Base-by-base conservation (phyloP, 1,284 basidiomycete genomes). In the Gastroboletus turbinatus region DNA sequence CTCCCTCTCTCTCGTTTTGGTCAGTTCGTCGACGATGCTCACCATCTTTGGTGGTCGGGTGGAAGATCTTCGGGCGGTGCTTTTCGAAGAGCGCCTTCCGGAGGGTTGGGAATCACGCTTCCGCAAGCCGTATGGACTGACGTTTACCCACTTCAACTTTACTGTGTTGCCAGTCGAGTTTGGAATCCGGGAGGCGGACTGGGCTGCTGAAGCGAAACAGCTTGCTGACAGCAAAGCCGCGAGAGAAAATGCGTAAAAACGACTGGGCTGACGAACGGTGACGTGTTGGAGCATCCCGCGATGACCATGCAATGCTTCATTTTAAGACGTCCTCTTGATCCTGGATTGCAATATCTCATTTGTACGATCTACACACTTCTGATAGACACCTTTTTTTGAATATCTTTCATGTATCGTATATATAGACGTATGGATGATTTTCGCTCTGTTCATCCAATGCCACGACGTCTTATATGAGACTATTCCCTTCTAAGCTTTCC, bases 81-180 rank as follows among this genome's bases (percentile, higher is more conserved):
- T 91, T 36, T 67, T 77, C 4, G 84, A 91, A 42, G 88, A 91
- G 61, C 79, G 85, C 11, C 64, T 91, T 16, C 85, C 85, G 0
- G 77, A 85, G 1, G 82, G 82, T 8, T 90, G 88, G 87, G 85
- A 90, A 67, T 76, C 87, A 0, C 75, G 78, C 17, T 65, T 82
- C n/a, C 74, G 76, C 40, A 70, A 78, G 40, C 79, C 74, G 0
- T 73, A 76, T 50, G 88, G 88, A 1, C 68, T 91, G 39, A 89
- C 88, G 14, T 52, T 71, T 1, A 5, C n/a, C n/a, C 63, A 69
- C 6, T 86, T 89, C 75, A 85, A 90, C 62, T 44, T 48, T 4
- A 84, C 81, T 0, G 82, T 82, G 11, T 47, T 83, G 4, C 74
- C 73, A 29, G 78, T 90, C 25, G 87, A 81, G 63, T 60, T 77